A percentile compares a stretch with the other conserved stretches of the same genome.
phyloP scores from a whole-genome alignment of 192 early-diverging fungal genomes.

The Podila verticillata region DNA sequence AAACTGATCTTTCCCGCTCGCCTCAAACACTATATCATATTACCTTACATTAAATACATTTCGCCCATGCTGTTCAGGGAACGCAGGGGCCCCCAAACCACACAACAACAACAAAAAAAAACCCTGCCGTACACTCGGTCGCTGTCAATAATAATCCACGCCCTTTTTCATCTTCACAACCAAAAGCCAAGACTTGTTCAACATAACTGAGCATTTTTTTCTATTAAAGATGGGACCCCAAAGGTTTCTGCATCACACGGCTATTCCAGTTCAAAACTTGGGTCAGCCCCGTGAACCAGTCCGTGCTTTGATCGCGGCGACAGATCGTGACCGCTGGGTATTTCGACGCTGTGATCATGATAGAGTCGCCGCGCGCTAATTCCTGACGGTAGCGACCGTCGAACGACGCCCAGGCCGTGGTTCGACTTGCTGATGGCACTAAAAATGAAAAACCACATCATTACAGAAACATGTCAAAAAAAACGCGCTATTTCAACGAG shows the following conservation, averaged over 20 bases:
- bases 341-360: conserved; percentile 83
- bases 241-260: conserved; percentile 83
- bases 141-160: too few relatives aligned
- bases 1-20: not conserved
- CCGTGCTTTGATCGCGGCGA: conserved; percentile 69
- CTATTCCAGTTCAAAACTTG: conserved; percentile 94
- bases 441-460: not conserved
- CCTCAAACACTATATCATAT: too few relatives aligned
- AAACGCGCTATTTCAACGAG: not conserved
- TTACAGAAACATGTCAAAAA: conserved; percentile 43
- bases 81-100: too few relatives aligned
- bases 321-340: conserved; percentile 89
- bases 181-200: too few relatives aligned
- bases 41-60: too few relatives aligned
- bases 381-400: conserved; percentile 92
- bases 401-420: conserved; percentile 90
- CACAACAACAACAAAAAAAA: too few relatives aligned
- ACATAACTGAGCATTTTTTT: too few relatives aligned
- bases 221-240: conserved; percentile 52
- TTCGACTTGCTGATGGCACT: conserved; percentile 55
- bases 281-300: conserved; percentile 89
- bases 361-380: conserved; percentile 79
- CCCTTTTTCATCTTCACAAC: too few relatives aligned
- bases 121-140: too few relatives aligned
- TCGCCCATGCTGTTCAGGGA: too few relatives aligned